Base-by-base conservation (phyloP, 805 yeast genomes). In the Hanseniaspora pseudoguilliermondii region DNA sequence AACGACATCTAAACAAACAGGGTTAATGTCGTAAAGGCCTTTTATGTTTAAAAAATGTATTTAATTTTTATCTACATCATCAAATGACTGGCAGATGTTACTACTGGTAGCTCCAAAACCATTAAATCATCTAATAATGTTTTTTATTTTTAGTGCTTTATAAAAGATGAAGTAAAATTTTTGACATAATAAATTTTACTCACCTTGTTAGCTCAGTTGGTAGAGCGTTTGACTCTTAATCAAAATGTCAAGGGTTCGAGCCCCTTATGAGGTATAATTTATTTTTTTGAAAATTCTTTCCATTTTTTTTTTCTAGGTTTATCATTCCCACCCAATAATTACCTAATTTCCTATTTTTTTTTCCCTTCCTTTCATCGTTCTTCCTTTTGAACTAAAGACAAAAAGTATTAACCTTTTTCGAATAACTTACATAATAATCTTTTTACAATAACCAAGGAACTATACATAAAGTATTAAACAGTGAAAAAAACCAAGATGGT, bases 181-280 rank as follows among this genome's bases (percentile, higher is more conserved):
- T 29, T 4, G 15, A 9, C 46, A 42, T 42, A 42, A 42, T 42
- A 42, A 42, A 42, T 42, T 23, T 42, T 42, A 42, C 46, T 42
- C 46, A 42, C 46, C 46, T 42, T 42, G 46, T 42, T 42, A 42
- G 46, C 46, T 42, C 46, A 42, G 46, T 42, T 42, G 46, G 46
- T 42, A 42, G 46, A 42, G 46, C 46, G 46, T 42, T 42, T 42
- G 46, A 42, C 46, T 42, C 46, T 42, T 42, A 42, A 42, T 42
- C 46, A 42, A 42, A 42, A 42, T 42, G 46, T 42, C 46, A 42
- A 42, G 46, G 46, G 46, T 42, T 42, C 46, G 46, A 42, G 46
- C 46, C 46, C 46, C 46, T 42, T 42, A 42, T 42, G 46, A 42
- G 46, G 46, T 42, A 42, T 42, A 21, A 23, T 42, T 42, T 42